Base-by-base conservation (phyloP, 2,329 filamentous ascomycete genomes). In the Cryphonectria nitschkei region DNA sequence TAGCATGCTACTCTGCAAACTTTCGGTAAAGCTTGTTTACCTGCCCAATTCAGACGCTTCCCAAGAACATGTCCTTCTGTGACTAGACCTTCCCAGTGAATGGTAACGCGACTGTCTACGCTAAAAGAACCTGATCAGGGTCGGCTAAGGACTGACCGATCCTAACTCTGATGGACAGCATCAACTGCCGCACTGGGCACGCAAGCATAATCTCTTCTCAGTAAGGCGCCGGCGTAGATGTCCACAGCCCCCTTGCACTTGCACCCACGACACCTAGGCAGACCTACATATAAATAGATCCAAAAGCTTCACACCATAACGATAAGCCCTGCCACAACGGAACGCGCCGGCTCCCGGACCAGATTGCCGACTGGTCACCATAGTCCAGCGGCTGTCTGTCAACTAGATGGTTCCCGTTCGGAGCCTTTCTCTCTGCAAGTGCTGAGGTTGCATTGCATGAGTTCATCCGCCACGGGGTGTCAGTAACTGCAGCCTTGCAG, bases 381-480 rank as follows among this genome's bases (percentile, higher is more conserved):
- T 61, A 19, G 16, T 32, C 32, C 14, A 61, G 34, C 32, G 7
- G 32, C 58, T 39, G 13, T 56, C 26, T 56, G 52, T 14, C 52
- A n/a, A 56, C 37, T 39, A 11, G 26, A 39, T 63, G 61, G 26
- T 22, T 26, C 22, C 32, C 22, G 14, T n/a, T 62, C 16, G 32
- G 11, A 37, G 34, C 9, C 37, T 11, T 39, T 39, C 19, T 22
- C 4, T 11, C 5, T 32, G 8, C 34, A n/a, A 13, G 8, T 29
- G 26, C 13, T 52, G 63, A 52, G 63, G 63, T 65, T 65, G 63
- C 63, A 65, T 52, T 50, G 63, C 19, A 50, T 43, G 43, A 46
- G 43, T n/a, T 50, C 13, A 50, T 52, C 14, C 7, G 14, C 26
- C 29, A 5, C 9, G 43, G 63, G 14, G 43, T 16, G 5, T 16